Percentiles rank a stretch among this genome's conserved stretches.
Conservation (phyloP, 2,329 filamentous ascomycete species). For the Botryotinia narcissicola region DNA sequence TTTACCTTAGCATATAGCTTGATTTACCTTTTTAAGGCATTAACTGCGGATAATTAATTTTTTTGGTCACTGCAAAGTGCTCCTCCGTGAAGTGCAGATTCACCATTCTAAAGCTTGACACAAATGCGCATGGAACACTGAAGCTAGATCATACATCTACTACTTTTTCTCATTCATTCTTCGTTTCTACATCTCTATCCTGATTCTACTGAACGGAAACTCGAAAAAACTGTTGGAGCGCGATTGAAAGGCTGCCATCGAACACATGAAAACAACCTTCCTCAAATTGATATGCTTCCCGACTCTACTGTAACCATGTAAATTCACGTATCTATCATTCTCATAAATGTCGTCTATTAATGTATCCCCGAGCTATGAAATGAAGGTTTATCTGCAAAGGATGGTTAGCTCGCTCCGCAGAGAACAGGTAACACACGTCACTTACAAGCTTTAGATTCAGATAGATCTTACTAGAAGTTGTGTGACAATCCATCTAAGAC, state of each 20-base stretch:
- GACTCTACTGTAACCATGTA: background rate
- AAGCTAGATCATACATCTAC: background rate
- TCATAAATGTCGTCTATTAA: background rate
- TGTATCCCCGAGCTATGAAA: no score
- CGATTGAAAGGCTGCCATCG: background rate
- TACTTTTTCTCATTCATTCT: background rate
- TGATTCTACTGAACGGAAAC: background rate
- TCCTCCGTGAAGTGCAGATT: background rate
- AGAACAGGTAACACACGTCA: background rate
- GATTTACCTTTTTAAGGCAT: fast-evolving
- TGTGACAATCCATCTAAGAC: background rate
- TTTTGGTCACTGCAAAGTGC: background rate
- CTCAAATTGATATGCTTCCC: background rate
- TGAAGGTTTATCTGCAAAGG: background rate
- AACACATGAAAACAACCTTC: background rate
- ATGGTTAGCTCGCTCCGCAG: background rate
- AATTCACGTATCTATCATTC: background rate
- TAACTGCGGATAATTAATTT: background rate
- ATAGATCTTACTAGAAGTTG: background rate
- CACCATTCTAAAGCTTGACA: background rate
- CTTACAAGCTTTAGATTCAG: background rate
- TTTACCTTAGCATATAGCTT: fast-evolving
- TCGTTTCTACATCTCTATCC: background rate
- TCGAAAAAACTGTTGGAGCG: background rate
- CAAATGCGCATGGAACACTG: background rate